phyloP scores from a whole-genome alignment of 805 yeast genomes.

The Nakazawaea anatomiae region DNA sequence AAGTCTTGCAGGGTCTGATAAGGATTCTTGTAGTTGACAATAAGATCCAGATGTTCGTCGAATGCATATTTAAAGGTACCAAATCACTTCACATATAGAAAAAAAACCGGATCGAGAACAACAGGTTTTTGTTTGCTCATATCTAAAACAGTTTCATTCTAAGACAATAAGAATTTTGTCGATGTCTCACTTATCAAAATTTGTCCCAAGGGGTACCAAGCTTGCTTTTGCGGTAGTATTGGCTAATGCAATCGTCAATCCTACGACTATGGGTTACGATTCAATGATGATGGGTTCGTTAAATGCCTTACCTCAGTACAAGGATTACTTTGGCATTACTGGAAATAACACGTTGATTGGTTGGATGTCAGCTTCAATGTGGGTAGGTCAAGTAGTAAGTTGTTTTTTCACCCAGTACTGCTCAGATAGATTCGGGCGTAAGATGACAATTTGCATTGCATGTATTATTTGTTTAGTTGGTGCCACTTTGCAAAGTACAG shows the following conservation, averaged over 20 bases:
- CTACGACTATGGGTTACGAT: constrained; percentile 22
- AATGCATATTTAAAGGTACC: too few relatives aligned
- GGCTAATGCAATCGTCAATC: constrained; percentile 16
- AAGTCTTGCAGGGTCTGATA: too few relatives aligned
- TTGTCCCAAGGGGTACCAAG: not conserved
- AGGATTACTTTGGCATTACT: constrained; percentile 16
- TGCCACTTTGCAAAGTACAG: constrained; percentile 30
- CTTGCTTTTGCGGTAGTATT: not conserved
- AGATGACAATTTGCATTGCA: constrained; percentile 21
- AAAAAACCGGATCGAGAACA: too few relatives aligned
- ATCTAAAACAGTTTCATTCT: too few relatives aligned
- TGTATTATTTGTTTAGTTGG: constrained; percentile 23
- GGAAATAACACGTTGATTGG: constrained; percentile 17
- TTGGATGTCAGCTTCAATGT: constrained; percentile 21
- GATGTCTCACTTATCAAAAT: not conserved
- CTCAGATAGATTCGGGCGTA: constrained; percentile 23
- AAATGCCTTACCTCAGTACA: constrained; percentile 19
- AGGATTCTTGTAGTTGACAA: too few relatives aligned
- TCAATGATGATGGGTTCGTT: constrained; percentile 21
- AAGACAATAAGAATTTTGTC: too few relatives aligned
- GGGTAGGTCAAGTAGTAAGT: constrained; percentile 19
- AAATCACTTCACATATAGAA: too few relatives aligned
- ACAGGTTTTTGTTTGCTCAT: too few relatives aligned
- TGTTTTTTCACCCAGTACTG: constrained; percentile 20
- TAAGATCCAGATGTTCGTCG: too few relatives aligned